Evolutionary conservation across 768 basidiomycete genomes (phyloP), one percentile per base, ranked within the genome.

Genomic region (Suillus alpinus): DNA sequence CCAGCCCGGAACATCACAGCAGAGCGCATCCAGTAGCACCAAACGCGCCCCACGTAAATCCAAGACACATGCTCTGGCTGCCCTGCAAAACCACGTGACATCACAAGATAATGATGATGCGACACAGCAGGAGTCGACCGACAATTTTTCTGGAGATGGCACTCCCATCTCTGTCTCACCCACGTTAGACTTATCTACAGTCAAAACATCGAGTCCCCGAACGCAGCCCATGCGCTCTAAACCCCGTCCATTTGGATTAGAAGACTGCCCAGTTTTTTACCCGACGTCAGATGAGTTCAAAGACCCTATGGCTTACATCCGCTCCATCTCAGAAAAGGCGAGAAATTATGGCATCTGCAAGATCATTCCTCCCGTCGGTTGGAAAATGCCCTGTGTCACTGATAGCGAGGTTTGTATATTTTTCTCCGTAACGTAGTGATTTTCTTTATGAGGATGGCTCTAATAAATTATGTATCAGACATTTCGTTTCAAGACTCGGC

Each of bases 371-470:
- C 97, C 97, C 2, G 80, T 82, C 59, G 90, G 84, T 23, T 99
- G 97, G 97, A 84, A 89, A 67, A 96, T 97, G 88, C 93, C 96
- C 8, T 98, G 97, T 71, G 88, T 93, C 12, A 92, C 95, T 49
- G 89, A 98, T 71, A 94, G 94, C 18, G 92, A 95, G 85, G 95
- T 94, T 66, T 63, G 87, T 79, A 47, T 60, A 58, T 51, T 56
- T 26, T 32, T 49, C 40, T 20, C 18, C 53, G 56, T 66, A 39
- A 40, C 56, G 53, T 65, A 57, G 66, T 57, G 61, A 66, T 68
- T 69, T 72, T 69, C 62, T 68, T 62, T 63, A 58, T 62, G 40
- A 60, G 32, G 56, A 49, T 49, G 62, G 59, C 73, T 67, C 67
- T 68, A 58, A 64, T 47, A 60, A 65, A 39, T 46, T 61, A 57